Evolutionary conservation across 148 eudicot species (phyloP).

Genomic region (Euryodendron excelsum): DNA sequence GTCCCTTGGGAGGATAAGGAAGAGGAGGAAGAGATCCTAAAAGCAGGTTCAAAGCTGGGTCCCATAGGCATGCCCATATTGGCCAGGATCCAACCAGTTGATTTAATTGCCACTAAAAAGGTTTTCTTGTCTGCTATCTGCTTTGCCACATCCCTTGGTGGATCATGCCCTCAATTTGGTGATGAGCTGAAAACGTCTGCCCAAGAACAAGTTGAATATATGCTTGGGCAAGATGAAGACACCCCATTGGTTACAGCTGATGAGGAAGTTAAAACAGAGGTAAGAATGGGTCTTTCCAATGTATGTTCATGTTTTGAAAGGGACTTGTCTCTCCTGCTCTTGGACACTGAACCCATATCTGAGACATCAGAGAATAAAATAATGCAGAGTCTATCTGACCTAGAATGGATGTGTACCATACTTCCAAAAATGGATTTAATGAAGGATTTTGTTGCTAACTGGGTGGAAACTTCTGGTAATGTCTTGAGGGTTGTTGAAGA

Average conservation of each 20-base stretch:
- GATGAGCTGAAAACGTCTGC: constrained; percentile 75
- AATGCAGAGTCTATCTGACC: constrained; percentile 40
- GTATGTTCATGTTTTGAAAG: constrained; percentile 43
- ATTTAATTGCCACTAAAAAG: constrained; percentile 44
- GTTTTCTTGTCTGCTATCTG: constrained; percentile 77
- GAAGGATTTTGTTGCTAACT: constrained; percentile 65
- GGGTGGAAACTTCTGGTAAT: constrained; percentile 55
- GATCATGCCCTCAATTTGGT: constrained; percentile 57
- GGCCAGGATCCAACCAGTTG: constrained; percentile 56
- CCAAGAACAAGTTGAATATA: constrained; percentile 91
- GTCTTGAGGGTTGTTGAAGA: constrained; percentile 39
- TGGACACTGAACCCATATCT: constrained; percentile 25
- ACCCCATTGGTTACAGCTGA: constrained; percentile 54
- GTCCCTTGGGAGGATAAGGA: constrained; percentile 75
- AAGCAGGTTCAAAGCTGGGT: constrained; percentile 51
- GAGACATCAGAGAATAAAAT: constrained; percentile 39
- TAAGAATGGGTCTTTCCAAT: constrained; percentile 49
- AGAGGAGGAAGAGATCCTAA: constrained; percentile 63
- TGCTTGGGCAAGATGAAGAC: constrained; percentile 74
- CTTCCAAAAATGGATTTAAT: constrained; percentile 71
- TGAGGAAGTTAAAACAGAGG: constrained; percentile 51
- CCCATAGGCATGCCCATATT: constrained; percentile 60
- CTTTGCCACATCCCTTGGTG: constrained; percentile 58
- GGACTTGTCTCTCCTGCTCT: constrained; percentile 44
- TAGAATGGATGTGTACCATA: constrained; percentile 74